Percentiles rank a stretch among this genome's conserved stretches.
phyloP scores from a whole-genome alignment of 2,329 filamentous ascomycete genomes.

The Apiospora pterosperma region DNA sequence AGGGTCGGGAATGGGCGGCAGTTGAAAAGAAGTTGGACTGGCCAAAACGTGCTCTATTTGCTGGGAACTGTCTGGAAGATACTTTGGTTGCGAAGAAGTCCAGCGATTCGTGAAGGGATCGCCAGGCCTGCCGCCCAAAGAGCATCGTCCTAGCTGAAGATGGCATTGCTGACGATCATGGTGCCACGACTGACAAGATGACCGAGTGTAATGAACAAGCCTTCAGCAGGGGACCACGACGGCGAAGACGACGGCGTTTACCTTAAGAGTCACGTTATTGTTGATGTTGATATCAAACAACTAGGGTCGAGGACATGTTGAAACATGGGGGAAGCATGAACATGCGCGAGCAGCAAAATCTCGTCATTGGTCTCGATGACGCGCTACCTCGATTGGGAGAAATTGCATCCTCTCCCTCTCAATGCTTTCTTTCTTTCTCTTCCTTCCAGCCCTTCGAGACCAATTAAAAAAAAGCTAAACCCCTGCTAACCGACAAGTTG shows the following conservation, averaged over 20 bases:
- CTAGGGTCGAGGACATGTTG: neutral
- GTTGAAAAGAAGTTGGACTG: conserved; percentile 14
- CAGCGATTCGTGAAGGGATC: conserved; percentile 25
- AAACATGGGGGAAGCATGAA: conserved; percentile 3
- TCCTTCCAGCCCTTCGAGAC: neutral
- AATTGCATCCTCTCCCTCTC: neutral
- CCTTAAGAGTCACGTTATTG: neutral
- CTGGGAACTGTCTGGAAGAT: conserved; percentile 17
- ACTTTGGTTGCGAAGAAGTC: conserved; percentile 21
- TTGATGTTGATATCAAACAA: neutral
- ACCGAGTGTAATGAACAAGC: conserved; percentile 1
- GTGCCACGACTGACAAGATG: conserved; percentile 13
- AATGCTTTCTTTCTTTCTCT: neutral
- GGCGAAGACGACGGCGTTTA: neutral
- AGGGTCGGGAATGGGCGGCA: conserved; percentile 14
- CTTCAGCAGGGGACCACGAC: conserved; percentile 1
- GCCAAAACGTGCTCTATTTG: conserved; percentile 8
- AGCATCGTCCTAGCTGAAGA: conserved; percentile 27
- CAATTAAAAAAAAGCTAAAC: neutral
- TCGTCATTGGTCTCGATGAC: conserved; percentile 20
- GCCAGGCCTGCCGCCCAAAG: conserved; percentile 27
- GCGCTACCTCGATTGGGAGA: conserved; percentile 8
- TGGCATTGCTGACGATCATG: conserved; percentile 29
- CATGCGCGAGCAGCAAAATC: conserved; percentile 18
- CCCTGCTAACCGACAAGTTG: neutral